Conservation (phyloP, 441 rosid genomes). For the Dalechampia spathulata region DNA sequence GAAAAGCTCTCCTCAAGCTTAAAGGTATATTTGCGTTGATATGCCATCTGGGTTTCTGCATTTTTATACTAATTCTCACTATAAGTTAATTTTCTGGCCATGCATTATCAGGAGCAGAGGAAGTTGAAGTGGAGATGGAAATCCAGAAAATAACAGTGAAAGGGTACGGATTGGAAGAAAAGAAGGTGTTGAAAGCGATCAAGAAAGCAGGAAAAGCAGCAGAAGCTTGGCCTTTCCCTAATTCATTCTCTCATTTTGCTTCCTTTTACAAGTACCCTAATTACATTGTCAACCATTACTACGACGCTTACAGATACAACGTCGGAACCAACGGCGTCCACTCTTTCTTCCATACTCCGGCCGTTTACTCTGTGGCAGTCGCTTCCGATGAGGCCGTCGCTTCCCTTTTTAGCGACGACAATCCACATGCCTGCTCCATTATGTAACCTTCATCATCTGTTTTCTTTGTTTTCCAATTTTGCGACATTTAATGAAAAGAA, state of each 20-base stretch:
- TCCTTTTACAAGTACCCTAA: constrained; percentile 88
- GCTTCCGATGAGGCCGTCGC: constrained; percentile 79
- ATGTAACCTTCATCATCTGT: constrained; percentile 33
- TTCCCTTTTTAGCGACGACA: constrained; percentile 79
- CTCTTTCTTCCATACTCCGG: constrained; percentile 82
- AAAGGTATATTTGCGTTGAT: constrained; percentile 68
- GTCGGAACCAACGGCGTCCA: constrained; percentile 45
- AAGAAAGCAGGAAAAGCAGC: constrained; percentile 74
- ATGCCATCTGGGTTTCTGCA: no score
- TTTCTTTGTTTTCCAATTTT: not conserved
- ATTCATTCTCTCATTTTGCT: constrained; percentile 45
- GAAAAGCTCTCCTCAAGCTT: constrained; percentile 73
- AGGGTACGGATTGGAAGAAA: constrained; percentile 63
- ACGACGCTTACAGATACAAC: constrained; percentile 42
- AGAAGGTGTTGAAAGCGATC: constrained; percentile 72
- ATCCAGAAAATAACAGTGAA: constrained; percentile 62
- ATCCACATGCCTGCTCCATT: constrained; percentile 74
- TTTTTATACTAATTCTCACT: no score
- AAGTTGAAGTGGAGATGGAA: constrained; percentile 82
- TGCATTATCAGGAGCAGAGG: constrained; percentile 70
- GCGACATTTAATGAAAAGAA: not conserved
- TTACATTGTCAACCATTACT: constrained; percentile 67
- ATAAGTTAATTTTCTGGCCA: no score
- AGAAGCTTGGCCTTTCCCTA: constrained; percentile 91
- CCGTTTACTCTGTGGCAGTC: constrained; percentile 70